Base-by-base conservation (phyloP, 1,139 yeast species). In the Geotrichum fermentans region DNA sequence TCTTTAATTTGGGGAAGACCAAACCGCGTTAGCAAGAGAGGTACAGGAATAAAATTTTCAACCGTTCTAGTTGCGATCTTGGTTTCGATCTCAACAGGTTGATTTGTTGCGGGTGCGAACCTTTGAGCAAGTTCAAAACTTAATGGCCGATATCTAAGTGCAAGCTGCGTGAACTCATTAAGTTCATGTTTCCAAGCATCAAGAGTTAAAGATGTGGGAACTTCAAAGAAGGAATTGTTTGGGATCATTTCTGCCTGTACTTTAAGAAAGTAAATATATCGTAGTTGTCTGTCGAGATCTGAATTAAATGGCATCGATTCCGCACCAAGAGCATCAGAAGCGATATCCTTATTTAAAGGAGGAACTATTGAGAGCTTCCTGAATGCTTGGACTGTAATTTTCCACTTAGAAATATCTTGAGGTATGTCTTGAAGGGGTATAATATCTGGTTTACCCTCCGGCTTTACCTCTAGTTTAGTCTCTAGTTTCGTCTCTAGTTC, bases 81-180 rank as follows among this genome's bases (percentile, higher is more conserved):
- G 17, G 22, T 5, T 40, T 29, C 36, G 30, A 24, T 17, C 13
- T 29, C 35, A 10, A 30, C 6, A 11, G 24, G 43, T 2, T 20
- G 35, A 20, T 16, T 18, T 10, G 43, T 22, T 5, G 43, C 43
- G 17, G 43, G 43, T 6, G 43, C 43, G 30, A 40, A 40, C 20
- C 43, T 16, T 40, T 40, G 43, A 10, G 43, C 43, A 11, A 40
- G 43, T 21, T 40, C 43, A 29, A 14, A 14, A 30, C 43, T 40
- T 18, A 40, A 14, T n/a, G 43, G 43, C 14, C 35, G 35, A 17
- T 40, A 40, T 20, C 43, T 28, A 14, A 40, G 10, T 13, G 43
- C 43, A 17, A 40, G 16, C 16, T 40, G 43, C 11, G 43, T 30
- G 16, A 40, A 40, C 16, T 40, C 43, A 20, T 40, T 20, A 8